These are phyloP conservation scores for Pseudopyrenochaeta lycopersici DNA, from an alignment of 2,329 filamentous ascomycete species.

Conservation along the genomic window DNA sequence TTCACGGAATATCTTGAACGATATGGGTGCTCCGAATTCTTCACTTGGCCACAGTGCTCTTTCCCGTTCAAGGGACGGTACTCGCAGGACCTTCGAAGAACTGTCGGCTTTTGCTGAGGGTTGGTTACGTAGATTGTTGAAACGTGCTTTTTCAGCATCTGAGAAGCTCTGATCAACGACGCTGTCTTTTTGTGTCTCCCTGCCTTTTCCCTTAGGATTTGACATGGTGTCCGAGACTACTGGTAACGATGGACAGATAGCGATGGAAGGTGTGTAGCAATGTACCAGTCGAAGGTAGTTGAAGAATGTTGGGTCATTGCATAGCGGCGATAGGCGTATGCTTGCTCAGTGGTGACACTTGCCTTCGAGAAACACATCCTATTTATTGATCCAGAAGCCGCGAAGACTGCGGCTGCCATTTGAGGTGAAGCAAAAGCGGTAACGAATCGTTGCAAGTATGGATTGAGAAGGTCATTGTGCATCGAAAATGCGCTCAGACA, in stretches of 20 bases:
- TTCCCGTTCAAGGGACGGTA: neutral
- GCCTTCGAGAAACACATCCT: no score
- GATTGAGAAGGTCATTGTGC: no score
- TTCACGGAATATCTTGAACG: neutral
- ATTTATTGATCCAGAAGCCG: no score
- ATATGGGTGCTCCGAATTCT: neutral
- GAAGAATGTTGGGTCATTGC: neutral
- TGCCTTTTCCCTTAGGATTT: neutral
- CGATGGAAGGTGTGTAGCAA: no score
- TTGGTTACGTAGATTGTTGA: neutral
- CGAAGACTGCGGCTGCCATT: no score
- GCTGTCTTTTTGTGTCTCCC: neutral
- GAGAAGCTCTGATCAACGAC: neutral
- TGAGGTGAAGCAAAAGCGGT: no score
- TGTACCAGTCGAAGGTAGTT: neutral
- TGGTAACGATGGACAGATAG: neutral
- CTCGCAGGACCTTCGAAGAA: neutral
- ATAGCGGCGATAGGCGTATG: neutral
- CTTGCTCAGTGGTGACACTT: no score
- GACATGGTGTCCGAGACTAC: neutral
- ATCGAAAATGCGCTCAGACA: no score
- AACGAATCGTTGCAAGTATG: no score
- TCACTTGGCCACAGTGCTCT: neutral
- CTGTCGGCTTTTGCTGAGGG: neutral
- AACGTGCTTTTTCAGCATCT: neutral